phyloP scores from a whole-genome alignment of 2,329 filamentous ascomycete species.

The Aureobasidium vineae region DNA sequence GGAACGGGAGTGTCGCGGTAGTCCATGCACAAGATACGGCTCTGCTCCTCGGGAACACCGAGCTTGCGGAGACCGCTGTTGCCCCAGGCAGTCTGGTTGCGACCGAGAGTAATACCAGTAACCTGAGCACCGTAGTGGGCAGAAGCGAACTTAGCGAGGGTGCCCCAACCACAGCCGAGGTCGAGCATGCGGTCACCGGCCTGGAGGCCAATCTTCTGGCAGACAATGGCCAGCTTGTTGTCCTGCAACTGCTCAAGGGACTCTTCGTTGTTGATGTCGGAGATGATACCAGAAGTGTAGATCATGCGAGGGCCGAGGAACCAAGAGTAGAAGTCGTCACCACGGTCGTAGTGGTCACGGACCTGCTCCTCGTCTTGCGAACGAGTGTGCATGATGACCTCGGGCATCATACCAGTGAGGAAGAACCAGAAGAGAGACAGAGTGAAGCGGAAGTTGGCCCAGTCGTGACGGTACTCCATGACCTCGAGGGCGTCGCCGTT shows the following conservation, averaged over 20 bases:
- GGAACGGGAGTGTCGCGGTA: conserved; percentile 90
- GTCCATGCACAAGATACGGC: conserved; percentile 90
- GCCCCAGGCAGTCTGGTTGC: conserved; percentile 96
- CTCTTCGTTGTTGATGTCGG: conserved; percentile 83
- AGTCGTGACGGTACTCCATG: conserved; percentile 93
- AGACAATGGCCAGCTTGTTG: conserved; percentile 93
- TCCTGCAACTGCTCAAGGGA: conserved; percentile 93
- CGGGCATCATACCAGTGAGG: conserved; percentile 80
- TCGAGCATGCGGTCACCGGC: conserved; percentile 81
- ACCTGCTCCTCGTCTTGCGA: conserved; percentile 98
- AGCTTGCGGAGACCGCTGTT: conserved; percentile 82
- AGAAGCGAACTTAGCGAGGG: conserved; percentile 87
- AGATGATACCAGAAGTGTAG: conserved; percentile 94
- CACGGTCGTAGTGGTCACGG: conserved; percentile 94
- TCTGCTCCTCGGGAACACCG: conserved; percentile 82
- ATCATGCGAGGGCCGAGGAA: conserved; percentile 99
- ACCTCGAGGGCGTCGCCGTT: conserved; percentile 89
- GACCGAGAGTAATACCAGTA: conserved; percentile 89
- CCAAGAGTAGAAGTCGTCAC: conserved; percentile 98
- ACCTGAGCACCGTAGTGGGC: conserved; percentile 84
- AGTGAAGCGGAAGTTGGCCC: conserved; percentile 93
- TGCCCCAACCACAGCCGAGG: conserved; percentile 98
- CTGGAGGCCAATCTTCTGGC: conserved; percentile 88
- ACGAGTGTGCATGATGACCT: conserved; percentile 88
- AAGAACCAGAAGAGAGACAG: conserved; percentile 82